Evolutionary conservation across 345 rosid genomes (phyloP).

Genomic region (Salix arbutifolia): DNA sequence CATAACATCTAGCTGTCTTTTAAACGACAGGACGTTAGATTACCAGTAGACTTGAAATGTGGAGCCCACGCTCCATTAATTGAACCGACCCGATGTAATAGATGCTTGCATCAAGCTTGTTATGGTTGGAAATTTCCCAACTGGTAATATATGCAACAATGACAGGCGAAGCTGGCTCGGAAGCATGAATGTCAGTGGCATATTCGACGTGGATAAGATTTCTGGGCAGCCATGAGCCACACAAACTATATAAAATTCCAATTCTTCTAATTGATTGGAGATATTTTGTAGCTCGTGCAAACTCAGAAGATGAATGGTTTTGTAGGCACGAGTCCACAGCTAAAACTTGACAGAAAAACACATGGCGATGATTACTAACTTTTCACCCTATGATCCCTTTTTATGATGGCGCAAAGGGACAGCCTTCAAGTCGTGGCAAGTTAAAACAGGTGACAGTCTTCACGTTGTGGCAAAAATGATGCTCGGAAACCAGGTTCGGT

Average conservation of each 20-base stretch:
- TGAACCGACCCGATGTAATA: neutral
- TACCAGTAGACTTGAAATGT: neutral
- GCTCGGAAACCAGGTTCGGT: neutral
- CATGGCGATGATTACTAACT: neutral
- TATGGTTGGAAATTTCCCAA: neutral
- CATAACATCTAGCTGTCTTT: neutral
- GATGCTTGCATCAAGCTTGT: constrained; percentile 1
- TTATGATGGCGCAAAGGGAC: neutral
- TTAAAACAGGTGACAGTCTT: neutral
- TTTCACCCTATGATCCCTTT: neutral
- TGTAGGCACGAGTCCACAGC: neutral
- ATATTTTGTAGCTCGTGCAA: neutral
- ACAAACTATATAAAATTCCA: neutral
- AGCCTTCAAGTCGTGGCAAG: neutral
- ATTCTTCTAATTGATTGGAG: neutral
- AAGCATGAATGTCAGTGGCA: neutral
- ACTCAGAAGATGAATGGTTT: neutral
- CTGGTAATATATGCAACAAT: neutral
- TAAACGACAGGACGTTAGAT: neutral
- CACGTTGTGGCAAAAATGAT: neutral
- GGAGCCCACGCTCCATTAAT: neutral
- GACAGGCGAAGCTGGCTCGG: neutral
- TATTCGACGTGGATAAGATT: constrained; percentile 4
- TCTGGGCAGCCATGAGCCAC: neutral
- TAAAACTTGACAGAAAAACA: neutral